Evolutionary conservation across 192 early-diverging fungal genomes (phyloP), one percentile per base, ranked within the genome.

Genomic region (Martensiomyces pterosporus): DNA sequence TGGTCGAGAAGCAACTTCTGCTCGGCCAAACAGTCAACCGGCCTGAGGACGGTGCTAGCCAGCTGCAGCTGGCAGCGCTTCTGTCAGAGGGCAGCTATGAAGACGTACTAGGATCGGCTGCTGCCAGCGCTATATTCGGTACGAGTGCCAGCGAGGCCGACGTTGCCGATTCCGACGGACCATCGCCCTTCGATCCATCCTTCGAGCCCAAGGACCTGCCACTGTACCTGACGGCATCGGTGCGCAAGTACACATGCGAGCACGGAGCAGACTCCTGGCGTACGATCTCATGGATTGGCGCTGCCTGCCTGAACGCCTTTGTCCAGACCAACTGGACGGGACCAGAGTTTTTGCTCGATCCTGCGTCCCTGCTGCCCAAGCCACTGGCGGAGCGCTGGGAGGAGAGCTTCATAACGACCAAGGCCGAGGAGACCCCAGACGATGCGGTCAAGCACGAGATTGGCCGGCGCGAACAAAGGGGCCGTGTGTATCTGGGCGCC

Each of bases 311-410:
- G n/a, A 82, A 84, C 23, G 70, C 79, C 15, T 97, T 97, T 74
- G 53, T 93, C 15, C 92, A 97, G 71, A 71, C 77, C 24, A 82
- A 80, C 45, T 94, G 89, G 89, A 97, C 94, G 1, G 94, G 94
- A 4, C 94, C 94, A 6, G 55, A 71, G 5, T 36, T 94, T 9
- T 60, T 64, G 9, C 60, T 86, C 7, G 80, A 86, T 45, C 60
- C 82, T 0, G 60, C 65, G 13, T 55, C 76, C 9, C 36, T 91
- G 9, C 53, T 97, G 9, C 84, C 84, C 2, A 36, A 21, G 9
- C 10, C 43, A 16, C 36, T 67, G 25, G 49, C 57, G 2, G 39
- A 49, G 21, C 54, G 42, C 43, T 61, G 49, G 55, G 26, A 37
- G 9, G 73, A 49, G 43, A 39, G 17, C 41, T 79, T 41, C 45